A percentile compares a stretch with the other conserved stretches of the same genome.
phyloP scores from a whole-genome alignment of 257 asterid genomes.

The Knoxia roxburghii region DNA sequence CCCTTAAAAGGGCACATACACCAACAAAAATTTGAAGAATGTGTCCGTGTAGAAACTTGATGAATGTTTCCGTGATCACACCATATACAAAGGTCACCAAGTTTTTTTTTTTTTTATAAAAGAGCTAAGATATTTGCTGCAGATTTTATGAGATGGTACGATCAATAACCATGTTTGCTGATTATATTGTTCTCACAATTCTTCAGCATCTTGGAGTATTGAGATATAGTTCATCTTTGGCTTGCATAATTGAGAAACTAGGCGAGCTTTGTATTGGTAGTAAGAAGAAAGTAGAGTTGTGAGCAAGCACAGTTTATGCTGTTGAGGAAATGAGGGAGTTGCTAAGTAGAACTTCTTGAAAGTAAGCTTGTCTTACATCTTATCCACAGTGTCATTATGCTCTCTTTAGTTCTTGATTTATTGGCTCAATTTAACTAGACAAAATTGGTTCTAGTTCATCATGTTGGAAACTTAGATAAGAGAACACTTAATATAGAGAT shows the following conservation, averaged over 20 bases:
- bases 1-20: too few species aligned
- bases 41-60: too few species aligned
- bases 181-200: slow-evolving; percentile 92
- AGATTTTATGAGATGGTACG: slow-evolving; percentile 88
- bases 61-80: slow-evolving; percentile 89
- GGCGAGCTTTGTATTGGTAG: slow-evolving; percentile 71
- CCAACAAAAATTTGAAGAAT: too few species aligned
- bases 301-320: slow-evolving; percentile 90
- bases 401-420: background rate
- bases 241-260: slow-evolving; percentile 39
- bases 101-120: slow-evolving; percentile 86
- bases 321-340: slow-evolving; percentile 82
- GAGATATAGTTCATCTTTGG: slow-evolving; percentile 55
- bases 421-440: background rate
- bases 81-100: slow-evolving; percentile 93
- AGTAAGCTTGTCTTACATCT: slow-evolving; percentile 45
- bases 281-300: slow-evolving; percentile 90
- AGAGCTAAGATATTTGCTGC: slow-evolving; percentile 98
- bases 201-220: slow-evolving; percentile 87
- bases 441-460: background rate
- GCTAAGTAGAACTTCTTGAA: slow-evolving; percentile 55
- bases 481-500: background rate
- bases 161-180: slow-evolving; percentile 90
- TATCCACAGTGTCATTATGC: background rate
- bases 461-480: background rate